Evolutionary conservation across 2,329 filamentous ascomycete species (phyloP), one percentile per base, ranked within the genome.

Genomic region (Alternaria conjuncta): DNA sequence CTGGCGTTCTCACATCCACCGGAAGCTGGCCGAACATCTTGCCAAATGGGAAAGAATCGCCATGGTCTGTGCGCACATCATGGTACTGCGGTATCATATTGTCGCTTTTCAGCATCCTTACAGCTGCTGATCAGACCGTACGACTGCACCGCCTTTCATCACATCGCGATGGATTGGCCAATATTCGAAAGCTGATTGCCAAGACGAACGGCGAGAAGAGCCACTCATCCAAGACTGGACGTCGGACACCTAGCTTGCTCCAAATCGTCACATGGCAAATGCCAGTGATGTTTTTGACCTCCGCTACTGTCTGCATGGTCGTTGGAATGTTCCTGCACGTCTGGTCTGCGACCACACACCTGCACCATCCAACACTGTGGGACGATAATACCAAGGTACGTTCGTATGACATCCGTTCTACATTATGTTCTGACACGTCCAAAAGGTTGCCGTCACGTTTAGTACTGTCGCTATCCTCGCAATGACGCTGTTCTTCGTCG

Each of bases 61-160:
- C 82, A 3, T 83, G 82, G 82, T 65, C 74, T 5, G 77, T 83
- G 5, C 76, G 81, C 11, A 79, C 81, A 11, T 78, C 77, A 20
- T 83, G 80, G 80, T 83, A 79, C 67, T 78, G 76, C 54, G 82
- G 81, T 12, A 82, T 83, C 41, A 76, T 86, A 11, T 82, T 87
- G 25, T 79, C 85, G 1, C 77, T 87, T 4, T 85, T 85, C 61
- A 82, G 82, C n/a, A 80, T 86, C 7, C 76, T 86, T 10, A 80
- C 82, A 2, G 79, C 82, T 6, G 78, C 80, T 3, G 78, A 82
- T 60, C 81, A 83, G 63, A 81, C 79, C 4, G 78, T 84, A 9
- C 78, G 81, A 6, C 71, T 84, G 5, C 81, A 83, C 67, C 79
- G 82, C 2, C 68, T 84, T 6, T 80, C 80, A 12, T 76, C 78